Evolutionary conservation across 1,284 basidiomycete species (phyloP).

Genomic region (Athelia psychrophila): DNA sequence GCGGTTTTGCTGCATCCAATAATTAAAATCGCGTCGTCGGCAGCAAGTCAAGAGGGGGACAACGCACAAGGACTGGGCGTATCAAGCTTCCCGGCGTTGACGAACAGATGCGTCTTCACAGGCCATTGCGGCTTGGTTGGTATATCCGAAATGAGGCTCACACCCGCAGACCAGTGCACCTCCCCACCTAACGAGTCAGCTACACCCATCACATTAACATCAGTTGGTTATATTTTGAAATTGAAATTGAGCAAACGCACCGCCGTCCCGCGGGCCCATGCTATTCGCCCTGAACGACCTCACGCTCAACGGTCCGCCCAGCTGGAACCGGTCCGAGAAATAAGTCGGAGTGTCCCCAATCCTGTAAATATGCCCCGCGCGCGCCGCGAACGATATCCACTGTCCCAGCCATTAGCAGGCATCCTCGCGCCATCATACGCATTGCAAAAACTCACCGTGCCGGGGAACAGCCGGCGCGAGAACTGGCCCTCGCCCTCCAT

Average conservation of each 20-base stretch:
- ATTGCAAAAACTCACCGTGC: slow-evolving; percentile 45
- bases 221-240: not conserved
- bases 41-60: slow-evolving; percentile 7
- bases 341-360: slow-evolving; percentile 42
- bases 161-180: slow-evolving; percentile 81
- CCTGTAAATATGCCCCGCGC: slow-evolving; percentile 61
- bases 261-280: slow-evolving; percentile 80
- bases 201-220: slow-evolving; percentile 17
- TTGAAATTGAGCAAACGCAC: slow-evolving; percentile 41
- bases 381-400: slow-evolving; percentile 64
- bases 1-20: slow-evolving; percentile 30
- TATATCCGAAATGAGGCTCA: slow-evolving; percentile 79
- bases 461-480: slow-evolving; percentile 55
- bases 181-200: slow-evolving; percentile 89
- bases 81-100: slow-evolving; percentile 87
- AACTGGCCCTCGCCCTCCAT: slow-evolving; percentile 64
- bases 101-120: slow-evolving; percentile 80
- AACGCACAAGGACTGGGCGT: slow-evolving; percentile 54
- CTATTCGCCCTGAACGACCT: slow-evolving; percentile 85
- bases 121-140: slow-evolving; percentile 86
- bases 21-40: not conserved
- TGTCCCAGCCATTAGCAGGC: slow-evolving; percentile 22
- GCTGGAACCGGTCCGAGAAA: slow-evolving; percentile 87
- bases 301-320: slow-evolving; percentile 91
- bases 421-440: slow-evolving; percentile 2